Evolutionary conservation across 1,139 yeast genomes (phyloP), one percentile per base, ranked within the genome.

Genomic region (Saccharomycopsis hybrid): DNA sequence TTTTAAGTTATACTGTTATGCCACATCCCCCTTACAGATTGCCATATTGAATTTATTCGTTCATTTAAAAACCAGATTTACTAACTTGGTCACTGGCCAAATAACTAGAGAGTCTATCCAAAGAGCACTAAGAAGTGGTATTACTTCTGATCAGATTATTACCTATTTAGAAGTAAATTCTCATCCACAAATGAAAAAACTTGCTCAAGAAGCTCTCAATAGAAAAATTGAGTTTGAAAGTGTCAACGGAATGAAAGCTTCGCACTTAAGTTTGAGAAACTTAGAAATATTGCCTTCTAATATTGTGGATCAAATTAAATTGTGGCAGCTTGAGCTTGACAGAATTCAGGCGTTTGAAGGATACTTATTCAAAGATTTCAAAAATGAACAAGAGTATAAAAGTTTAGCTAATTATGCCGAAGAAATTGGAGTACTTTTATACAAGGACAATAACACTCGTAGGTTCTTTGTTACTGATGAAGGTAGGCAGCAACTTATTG

Each of bases 281-380:
- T 64, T 84, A 38, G 89, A 83, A 60, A 70, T 89, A 18, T 68
- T 92, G 9, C 98, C 97, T 2, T 96, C 97, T 0, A 94, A 96
- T 0, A 96, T 92, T 5, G 89, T 88, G 1, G 99, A 92, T 67
- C 99, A 92, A 64, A 87, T 92, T 58, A 83, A 82, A 62, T 72
- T 92, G 51, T 92, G 99, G 99, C 98, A 92, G 68, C 72, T 92
- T 56, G 99, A 92, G 63, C 69, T 90, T 70, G 98, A 92, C 64
- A 77, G 99, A 67, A 86, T 92, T 56, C 83, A 85, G 60, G 80
- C 95, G 0, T 86, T 82, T 50, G 89, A 84, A 41, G 99, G 99
- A 0, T 90, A 84, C 56, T 67, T 92, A 48, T 92, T 87, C 67
- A 84, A 88, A 51, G 96, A 90, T 60, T 92, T 92, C 64, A 73